Conservation (phyloP, 129 eudicot genomes). For the Pseudognaphalium luteoalbum region DNA sequence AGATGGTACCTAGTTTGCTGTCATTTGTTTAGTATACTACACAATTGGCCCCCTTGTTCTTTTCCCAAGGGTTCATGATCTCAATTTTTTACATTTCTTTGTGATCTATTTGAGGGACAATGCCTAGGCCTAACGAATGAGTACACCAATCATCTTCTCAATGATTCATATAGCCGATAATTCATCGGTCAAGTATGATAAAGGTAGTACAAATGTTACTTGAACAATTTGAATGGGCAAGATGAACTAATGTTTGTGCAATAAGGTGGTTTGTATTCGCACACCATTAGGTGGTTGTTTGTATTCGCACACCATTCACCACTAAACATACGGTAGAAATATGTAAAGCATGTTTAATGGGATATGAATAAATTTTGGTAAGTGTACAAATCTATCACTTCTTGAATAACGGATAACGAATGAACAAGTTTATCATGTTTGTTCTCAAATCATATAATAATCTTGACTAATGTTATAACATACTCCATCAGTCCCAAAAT, state of each 20-base stretch:
- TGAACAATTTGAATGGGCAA: not conserved
- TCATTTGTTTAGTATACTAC: constrained; percentile 24
- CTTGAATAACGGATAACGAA: no score
- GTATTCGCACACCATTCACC: no score
- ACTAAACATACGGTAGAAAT: no score
- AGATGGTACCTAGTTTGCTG: constrained; percentile 37
- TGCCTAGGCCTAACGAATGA: constrained; percentile 9
- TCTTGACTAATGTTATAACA: not conserved
- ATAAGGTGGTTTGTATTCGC: no score
- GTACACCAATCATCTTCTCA: not conserved
- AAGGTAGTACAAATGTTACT: not conserved
- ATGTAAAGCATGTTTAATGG: no score
- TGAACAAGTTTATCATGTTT: no score
- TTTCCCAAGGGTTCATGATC: constrained; percentile 29
- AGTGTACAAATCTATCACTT: no score
- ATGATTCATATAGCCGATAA: not conserved
- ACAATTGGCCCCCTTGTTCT: constrained; percentile 25
- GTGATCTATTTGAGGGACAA: constrained; percentile 30
- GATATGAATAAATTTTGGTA: no score
- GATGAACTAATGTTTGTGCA: not conserved
- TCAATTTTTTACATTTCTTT: constrained; percentile 20
- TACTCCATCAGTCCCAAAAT: not conserved
- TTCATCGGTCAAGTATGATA: not conserved
- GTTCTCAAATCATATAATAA: not conserved
- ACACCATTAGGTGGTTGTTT: no score